These are phyloP conservation scores for Hordeum marinum DNA, from an alignment of 176 grass and related monocot species.

Conservation along the genomic window DNA sequence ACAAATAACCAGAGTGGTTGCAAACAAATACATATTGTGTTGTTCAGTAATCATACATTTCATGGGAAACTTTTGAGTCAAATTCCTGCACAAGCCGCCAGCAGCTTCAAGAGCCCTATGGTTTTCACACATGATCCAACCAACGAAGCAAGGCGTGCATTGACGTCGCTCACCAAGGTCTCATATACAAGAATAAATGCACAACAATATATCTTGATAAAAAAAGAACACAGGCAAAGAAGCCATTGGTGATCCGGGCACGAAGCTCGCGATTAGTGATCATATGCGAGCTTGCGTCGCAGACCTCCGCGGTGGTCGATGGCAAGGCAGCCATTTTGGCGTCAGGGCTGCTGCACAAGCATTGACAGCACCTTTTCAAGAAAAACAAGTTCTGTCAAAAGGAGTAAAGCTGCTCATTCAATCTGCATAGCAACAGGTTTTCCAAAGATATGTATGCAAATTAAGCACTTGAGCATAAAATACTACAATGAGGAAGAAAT, in stretches of 20 bases:
- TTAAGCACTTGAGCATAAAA: background rate
- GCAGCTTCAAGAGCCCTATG: conserved; percentile 63
- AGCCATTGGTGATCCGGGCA: background rate
- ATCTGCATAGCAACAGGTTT: background rate
- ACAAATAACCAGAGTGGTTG: background rate
- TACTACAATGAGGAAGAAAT: background rate
- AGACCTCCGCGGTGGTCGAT: conserved; percentile 63
- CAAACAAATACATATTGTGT: background rate
- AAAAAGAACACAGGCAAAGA: background rate
- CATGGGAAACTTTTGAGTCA: conserved; percentile 70
- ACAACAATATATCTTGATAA: background rate
- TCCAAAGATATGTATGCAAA: background rate
- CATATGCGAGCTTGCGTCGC: conserved; percentile 51
- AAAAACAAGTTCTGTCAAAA: background rate
- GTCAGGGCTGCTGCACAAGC: background rate
- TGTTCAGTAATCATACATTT: conserved; percentile 37
- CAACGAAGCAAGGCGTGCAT: conserved; percentile 55
- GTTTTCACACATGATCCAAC: conserved; percentile 7
- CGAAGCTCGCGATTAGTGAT: conserved; percentile 60
- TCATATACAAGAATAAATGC: conserved; percentile 42
- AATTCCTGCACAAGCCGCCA: conserved; percentile 85
- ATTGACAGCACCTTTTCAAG: too few relatives aligned
- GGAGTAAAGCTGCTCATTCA: background rate
- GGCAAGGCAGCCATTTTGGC: conserved; percentile 47
- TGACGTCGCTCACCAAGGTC: conserved; percentile 64